These are phyloP conservation scores for Xylariales sp. DNA, from an alignment of 2,329 filamentous ascomycete genomes.

Conservation along the genomic window DNA sequence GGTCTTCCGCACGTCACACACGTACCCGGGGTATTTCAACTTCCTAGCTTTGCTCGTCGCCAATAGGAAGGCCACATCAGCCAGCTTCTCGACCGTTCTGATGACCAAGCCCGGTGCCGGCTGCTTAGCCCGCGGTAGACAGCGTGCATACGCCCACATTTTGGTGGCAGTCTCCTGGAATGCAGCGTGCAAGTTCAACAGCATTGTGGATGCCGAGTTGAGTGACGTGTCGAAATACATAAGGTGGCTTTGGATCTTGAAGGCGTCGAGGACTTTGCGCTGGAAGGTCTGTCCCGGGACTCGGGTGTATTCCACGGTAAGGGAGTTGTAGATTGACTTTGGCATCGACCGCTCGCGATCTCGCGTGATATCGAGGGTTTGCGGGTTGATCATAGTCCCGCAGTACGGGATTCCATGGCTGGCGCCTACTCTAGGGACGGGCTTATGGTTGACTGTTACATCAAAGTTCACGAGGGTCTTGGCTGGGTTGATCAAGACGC, in stretches of 20 bases:
- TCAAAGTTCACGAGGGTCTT: constrained; percentile 89
- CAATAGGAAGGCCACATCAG: constrained; percentile 59
- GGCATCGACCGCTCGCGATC: constrained; percentile 38
- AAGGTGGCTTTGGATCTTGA: constrained; percentile 79
- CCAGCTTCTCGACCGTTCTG: constrained; percentile 62
- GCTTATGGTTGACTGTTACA: constrained; percentile 46
- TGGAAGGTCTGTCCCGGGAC: constrained; percentile 73
- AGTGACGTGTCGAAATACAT: constrained; percentile 80
- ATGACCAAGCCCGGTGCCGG: constrained; percentile 58
- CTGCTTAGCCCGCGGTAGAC: constrained; percentile 51
- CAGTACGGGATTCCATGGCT: constrained; percentile 76
- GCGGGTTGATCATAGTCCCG: constrained; percentile 70
- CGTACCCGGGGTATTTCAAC: constrained; percentile 44
- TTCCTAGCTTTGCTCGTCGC: constrained; percentile 52
- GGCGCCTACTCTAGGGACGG: constrained; percentile 43
- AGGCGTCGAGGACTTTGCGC: constrained; percentile 69
- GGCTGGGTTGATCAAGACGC: constrained; percentile 66
- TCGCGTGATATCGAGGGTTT: constrained; percentile 69
- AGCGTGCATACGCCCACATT: constrained; percentile 57
- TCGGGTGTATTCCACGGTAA: constrained; percentile 74
- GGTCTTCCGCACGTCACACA: constrained; percentile 53
- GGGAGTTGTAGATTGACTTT: constrained; percentile 57
- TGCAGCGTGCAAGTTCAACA: constrained; percentile 69
- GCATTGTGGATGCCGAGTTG: constrained; percentile 65
- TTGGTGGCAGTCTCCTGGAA: constrained; percentile 78